Conservation (phyloP, 768 basidiomycete species). For the Mrakia hoshinonis region DNA sequence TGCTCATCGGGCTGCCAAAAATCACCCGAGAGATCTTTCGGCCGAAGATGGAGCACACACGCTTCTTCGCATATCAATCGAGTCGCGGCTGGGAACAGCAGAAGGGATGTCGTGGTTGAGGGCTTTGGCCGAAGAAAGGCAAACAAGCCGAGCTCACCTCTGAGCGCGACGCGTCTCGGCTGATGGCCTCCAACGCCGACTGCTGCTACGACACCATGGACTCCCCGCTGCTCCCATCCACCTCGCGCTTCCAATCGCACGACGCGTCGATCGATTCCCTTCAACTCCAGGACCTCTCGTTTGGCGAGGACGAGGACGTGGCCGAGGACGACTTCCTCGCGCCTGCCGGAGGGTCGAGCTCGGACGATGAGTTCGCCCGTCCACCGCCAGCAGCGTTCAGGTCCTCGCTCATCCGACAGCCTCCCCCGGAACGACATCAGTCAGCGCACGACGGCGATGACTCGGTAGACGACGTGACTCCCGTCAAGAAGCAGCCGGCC, state of each 20-base stretch:
- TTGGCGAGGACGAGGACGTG: neutral
- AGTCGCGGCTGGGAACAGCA: neutral
- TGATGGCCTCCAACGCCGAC: neutral
- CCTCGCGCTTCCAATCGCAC: neutral
- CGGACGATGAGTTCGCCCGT: conserved; percentile 1
- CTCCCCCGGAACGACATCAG: neutral
- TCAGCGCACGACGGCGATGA: neutral
- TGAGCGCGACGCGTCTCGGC: neutral
- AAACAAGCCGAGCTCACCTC: neutral
- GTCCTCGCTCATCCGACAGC: neutral
- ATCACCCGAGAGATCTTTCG: too few relatives aligned
- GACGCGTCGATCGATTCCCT: conserved; percentile 19
- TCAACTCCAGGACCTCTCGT: conserved; percentile 11
- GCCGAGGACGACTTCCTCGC: neutral
- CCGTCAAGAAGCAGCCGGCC: neutral
- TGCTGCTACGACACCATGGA: neutral
- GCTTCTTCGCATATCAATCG: too few relatives aligned
- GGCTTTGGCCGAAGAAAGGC: neutral
- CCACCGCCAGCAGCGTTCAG: neutral
- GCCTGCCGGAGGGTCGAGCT: neutral
- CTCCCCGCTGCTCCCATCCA: conserved; percentile 8
- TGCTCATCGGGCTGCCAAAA: too few relatives aligned
- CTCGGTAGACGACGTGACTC: neutral
- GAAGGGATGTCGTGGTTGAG: neutral
- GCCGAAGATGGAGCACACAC: too few relatives aligned